Base-by-base conservation (phyloP, 139 green algal genomes). In the Choricystis sp. region DNA sequence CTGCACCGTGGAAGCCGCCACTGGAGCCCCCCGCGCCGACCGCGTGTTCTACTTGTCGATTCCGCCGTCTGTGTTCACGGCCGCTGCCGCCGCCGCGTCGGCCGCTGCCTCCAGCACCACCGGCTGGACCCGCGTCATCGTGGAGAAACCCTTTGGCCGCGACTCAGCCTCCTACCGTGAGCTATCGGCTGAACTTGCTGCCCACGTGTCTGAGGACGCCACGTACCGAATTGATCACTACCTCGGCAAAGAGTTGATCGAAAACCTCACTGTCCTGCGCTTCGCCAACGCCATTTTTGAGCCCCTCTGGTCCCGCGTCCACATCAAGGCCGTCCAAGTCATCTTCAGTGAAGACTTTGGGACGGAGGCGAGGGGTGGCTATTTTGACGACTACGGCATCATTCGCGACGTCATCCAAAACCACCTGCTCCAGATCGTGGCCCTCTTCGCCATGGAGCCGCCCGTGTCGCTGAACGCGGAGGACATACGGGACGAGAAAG, bases 11-110 rank as follows among this genome's bases (percentile, higher is more conserved):
- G 92, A 97, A 79, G 63, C 27, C 3, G 49, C 29, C 25, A n/a
- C n/a, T n/a, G 40, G 40, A 16, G 57, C 65, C 26, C 16, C 56
- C 9, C 26, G 28, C 26, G 77, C 83, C 48, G 91, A 96, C 77
- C 77, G 93, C 59, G 81, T 99, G 49, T 99, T 98, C 75, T 99
- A 96, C 84, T 79, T 99, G 27, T 96, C 93, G 67, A 95, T 99
- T 69, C 93, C 93, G 29, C 93, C 93, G 57, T 88, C 83, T 40
- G 88, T 95, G 59, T 95, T 95, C 76, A 87, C 86, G 4, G 29
- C 72, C 4, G 88, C 87, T 4, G 83, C 88, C 2, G 79, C 62
- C 1, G 75, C 74, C 30, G 88, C 88, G 3, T 74, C 84, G 29
- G 69, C 74, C 30, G 86, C 81, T n/a, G 85, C 80, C 59, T 85